phyloP scores from a whole-genome alignment of 805 yeast genomes.

The Cyberlindnera mycetangii region DNA sequence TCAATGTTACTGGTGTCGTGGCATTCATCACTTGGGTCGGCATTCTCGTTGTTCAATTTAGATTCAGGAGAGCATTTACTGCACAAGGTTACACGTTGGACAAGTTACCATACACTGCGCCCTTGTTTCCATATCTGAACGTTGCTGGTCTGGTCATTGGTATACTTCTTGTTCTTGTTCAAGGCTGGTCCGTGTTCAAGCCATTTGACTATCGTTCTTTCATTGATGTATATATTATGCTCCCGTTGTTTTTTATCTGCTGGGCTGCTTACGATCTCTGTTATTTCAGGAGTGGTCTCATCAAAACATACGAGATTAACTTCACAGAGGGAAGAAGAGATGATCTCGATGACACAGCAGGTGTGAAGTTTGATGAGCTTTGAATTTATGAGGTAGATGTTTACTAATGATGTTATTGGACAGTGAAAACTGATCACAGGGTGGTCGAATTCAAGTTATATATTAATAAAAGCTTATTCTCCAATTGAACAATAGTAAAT shows the following conservation, averaged over 20 bases:
- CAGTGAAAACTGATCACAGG: too few species aligned
- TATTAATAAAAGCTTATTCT: too few species aligned
- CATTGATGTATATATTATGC: constrained; percentile 59
- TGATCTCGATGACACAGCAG: constrained; percentile 29
- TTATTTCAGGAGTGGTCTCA: constrained; percentile 37
- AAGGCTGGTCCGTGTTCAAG: constrained; percentile 48
- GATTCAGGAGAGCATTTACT: constrained; percentile 64
- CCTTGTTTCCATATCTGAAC: constrained; percentile 40
- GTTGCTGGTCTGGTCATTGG: constrained; percentile 37
- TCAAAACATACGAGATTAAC: constrained; percentile 43
- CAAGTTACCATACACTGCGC: constrained; percentile 70
- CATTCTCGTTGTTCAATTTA: constrained; percentile 57
- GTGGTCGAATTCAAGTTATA: too few species aligned
- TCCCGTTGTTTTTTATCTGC: constrained; percentile 53
- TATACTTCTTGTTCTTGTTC: constrained; percentile 40
- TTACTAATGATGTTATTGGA: too few species aligned
- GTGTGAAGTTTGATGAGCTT: constrained; percentile 1
- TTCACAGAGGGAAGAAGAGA: constrained; percentile 47
- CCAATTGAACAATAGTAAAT: too few species aligned
- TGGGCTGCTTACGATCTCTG: constrained; percentile 39
- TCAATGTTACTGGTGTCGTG: constrained; percentile 70
- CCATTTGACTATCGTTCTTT: constrained; percentile 48
- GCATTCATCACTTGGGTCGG: constrained; percentile 72
- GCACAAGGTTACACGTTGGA: constrained; percentile 60
- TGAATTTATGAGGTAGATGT: too few species aligned